These are phyloP conservation scores for Backusella tarrabulga DNA, from an alignment of 192 early-diverging fungal genomes.

Conservation along the genomic window DNA sequence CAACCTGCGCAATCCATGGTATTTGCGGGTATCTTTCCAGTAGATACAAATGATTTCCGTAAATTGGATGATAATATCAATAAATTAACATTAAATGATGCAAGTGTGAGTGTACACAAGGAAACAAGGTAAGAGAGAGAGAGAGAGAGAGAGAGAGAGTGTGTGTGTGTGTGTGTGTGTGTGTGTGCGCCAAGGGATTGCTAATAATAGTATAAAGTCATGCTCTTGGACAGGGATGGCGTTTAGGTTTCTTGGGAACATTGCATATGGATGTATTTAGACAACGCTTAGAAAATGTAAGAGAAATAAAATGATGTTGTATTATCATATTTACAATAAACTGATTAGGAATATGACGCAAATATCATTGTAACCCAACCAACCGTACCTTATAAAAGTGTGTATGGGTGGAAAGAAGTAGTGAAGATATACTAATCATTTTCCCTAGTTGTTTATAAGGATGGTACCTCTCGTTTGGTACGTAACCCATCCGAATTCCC, in stretches of 20 bases:
- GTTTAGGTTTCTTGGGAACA: constrained; percentile 93
- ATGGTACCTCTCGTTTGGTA: constrained; percentile 49
- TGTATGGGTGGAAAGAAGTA: background rate
- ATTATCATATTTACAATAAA: background rate
- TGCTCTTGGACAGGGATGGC: constrained; percentile 94
- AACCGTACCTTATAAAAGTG: constrained; percentile 84
- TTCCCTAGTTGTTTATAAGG: constrained; percentile 48
- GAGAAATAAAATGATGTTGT: background rate
- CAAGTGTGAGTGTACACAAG: constrained; percentile 85
- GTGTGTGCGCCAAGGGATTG: too few species aligned
- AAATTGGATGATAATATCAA: constrained; percentile 90
- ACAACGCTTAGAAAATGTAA: constrained; percentile 82
- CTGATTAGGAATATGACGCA: constrained; percentile 80
- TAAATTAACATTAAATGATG: constrained; percentile 94
- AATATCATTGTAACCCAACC: constrained; percentile 90
- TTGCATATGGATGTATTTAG: constrained; percentile 98
- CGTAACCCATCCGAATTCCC: constrained; percentile 94
- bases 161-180: too few species aligned
- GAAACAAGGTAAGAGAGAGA: constrained; percentile 68
- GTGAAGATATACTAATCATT: background rate
- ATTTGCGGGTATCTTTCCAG: constrained; percentile 92
- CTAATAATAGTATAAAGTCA: constrained; percentile 27
- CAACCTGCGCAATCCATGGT: constrained; percentile 94
- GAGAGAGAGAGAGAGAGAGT: too few species aligned
- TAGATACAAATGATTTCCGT: constrained; percentile 86